A percentile compares a stretch with the other conserved stretches of the same genome.
These are phyloP conservation scores for Blastocystis sp. DNA, from an alignment of 352 stramenopile species.

Conservation along the genomic window DNA sequence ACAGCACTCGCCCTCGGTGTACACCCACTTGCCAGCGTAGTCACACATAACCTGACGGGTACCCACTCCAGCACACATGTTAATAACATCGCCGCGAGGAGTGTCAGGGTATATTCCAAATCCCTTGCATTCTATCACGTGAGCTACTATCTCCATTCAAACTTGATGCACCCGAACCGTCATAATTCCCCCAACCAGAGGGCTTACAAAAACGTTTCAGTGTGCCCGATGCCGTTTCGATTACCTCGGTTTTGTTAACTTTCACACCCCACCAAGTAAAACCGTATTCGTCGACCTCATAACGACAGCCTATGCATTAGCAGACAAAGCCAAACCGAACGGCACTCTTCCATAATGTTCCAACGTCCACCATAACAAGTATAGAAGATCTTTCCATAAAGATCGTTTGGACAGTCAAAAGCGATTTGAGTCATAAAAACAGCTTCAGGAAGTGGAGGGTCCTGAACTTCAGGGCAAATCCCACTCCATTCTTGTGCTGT, in stretches of 20 bases:
- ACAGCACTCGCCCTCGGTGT: background rate
- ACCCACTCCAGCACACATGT: constrained; percentile 9
- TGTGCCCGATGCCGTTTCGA: background rate
- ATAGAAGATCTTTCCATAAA: constrained; percentile 38
- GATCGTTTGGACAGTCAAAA: background rate
- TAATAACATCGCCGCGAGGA: background rate
- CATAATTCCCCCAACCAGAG: constrained; percentile 26
- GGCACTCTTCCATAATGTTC: constrained; percentile 30
- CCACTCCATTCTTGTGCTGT: constrained; percentile 15
- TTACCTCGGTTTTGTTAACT: background rate
- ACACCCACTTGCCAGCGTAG: constrained; percentile 22
- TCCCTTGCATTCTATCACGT: constrained; percentile 28
- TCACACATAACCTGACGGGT: background rate
- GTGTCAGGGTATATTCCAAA: background rate
- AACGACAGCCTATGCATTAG: background rate
- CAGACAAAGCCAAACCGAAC: background rate
- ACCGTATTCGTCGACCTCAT: constrained; percentile 9
- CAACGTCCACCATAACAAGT: constrained; percentile 26
- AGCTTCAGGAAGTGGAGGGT: constrained; percentile 26
- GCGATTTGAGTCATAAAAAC: background rate
- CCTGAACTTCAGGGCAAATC: background rate
- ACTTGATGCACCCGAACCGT: constrained; percentile 10
- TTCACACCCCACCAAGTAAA: constrained; percentile 33
- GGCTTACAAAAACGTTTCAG: constrained; percentile 46
- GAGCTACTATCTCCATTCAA: background rate